Base-by-base conservation (phyloP, 2,329 filamentous ascomycete genomes). In the Fusarium denticulatum region DNA sequence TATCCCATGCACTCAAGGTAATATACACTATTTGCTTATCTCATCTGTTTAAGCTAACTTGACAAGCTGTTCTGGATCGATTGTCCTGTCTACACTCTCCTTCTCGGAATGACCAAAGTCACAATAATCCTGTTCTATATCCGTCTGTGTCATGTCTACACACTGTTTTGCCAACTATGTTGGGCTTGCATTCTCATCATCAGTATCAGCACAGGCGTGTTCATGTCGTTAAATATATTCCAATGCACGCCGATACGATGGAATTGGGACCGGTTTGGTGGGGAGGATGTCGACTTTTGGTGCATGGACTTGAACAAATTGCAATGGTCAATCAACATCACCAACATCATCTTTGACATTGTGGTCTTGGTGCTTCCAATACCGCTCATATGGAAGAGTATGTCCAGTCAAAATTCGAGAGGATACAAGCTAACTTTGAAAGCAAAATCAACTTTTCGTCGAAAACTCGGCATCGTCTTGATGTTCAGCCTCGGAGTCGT, bases 371-470 rank as follows among this genome's bases (percentile, higher is more conserved):
- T 60, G 0, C 56, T 68, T 14, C 64, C 65, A 5, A 68, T 68
- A 40, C 65, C 65, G 14, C 56, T 68, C 6, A 59, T 68, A 6
- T 68, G 65, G 65, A 56, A 49, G 8, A 68, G 65, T 68, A 68
- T 5, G 47, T 40, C 9, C 1, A 16, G 5, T 1, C 12, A 32
- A 10, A 7, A 9, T 2, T 10, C 3, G 0, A 3, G 5, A 18
- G 0, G 1, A 26, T 2, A 3, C 5, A 6, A 2, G 4, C 24
- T 68, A 10, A 68, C 15, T 6, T 2, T 30, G 1, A 8, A 4
- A 68, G 65, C 50, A 4, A 30, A 50, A 61, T 68, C 65, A 12
- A 68, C 65, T 6, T 50, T 68, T 1, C 65, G 64, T 10, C 49
- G 65, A 36, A 68, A 68, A 11, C 7, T 68, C 3, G 65, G 56